Percentiles rank a stretch among this genome's conserved stretches.
Evolutionary conservation across 768 basidiomycete genomes (phyloP).

Genomic region (Leccinum uliginosum): DNA sequence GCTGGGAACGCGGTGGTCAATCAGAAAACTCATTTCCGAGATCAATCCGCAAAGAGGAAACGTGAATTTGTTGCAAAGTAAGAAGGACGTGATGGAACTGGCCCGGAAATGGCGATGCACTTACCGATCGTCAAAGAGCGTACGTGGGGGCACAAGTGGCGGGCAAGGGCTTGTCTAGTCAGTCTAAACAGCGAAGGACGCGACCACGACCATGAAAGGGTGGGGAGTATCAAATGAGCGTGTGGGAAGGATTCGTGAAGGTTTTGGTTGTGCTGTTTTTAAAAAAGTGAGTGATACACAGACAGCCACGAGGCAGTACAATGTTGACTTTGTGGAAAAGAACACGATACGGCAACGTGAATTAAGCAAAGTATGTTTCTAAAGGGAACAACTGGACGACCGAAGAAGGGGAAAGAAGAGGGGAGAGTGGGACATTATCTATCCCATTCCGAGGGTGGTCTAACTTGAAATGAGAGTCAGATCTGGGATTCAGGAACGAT

Average conservation of each 20-base stretch:
- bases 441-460: conserved; percentile 7
- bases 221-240: conserved; percentile 4
- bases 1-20: conserved; percentile 17
- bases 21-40: conserved; percentile 14
- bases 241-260: conserved; percentile 4
- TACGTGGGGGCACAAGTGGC: conserved; percentile 1
- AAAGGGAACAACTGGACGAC: background rate
- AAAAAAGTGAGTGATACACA: conserved; percentile 6
- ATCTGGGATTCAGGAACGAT: conserved; percentile 15
- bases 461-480: background rate
- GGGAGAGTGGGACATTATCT: conserved; percentile 3
- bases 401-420: background rate
- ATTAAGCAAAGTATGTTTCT: conserved; percentile 3
- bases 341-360: conserved; percentile 10
- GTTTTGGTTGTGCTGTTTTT: conserved; percentile 12
- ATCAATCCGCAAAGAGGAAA: conserved; percentile 8
- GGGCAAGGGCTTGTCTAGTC: background rate
- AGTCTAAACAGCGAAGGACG: conserved; percentile 3
- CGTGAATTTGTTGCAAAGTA: conserved; percentile 1
- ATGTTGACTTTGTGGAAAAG: background rate
- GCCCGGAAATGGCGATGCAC: conserved; percentile 6
- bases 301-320: conserved; percentile 15
- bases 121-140: conserved; percentile 24
- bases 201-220: conserved; percentile 18
- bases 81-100: conserved; percentile 7